Conservation (phyloP, 2,329 filamentous ascomycete genomes). For the Epicoccum sorghinum region DNA sequence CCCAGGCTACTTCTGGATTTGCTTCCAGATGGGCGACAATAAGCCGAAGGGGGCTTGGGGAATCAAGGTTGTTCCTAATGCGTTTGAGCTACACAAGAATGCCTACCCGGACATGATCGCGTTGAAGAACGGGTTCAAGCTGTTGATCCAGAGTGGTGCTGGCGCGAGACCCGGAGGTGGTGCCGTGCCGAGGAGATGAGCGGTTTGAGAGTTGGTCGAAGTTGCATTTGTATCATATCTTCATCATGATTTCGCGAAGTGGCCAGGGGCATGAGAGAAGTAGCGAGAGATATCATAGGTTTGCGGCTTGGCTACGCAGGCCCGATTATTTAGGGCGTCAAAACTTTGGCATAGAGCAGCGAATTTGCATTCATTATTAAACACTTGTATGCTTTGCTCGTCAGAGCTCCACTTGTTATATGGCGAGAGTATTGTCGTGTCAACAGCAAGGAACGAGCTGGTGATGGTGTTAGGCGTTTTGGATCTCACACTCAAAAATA, state of each 20-base stretch:
- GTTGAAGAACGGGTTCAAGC: conserved; percentile 96
- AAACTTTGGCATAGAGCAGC: background rate
- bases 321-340: background rate
- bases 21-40: conserved; percentile 87
- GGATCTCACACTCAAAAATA: too few relatives aligned
- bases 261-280: background rate
- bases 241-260: background rate
- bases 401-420: too few relatives aligned
- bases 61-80: conserved; percentile 90
- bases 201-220: background rate
- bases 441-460: too few relatives aligned
- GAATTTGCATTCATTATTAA: background rate
- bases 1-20: conserved; percentile 92
- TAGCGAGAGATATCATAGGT: conserved; percentile 4
- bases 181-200: conserved; percentile 5
- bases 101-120: conserved; percentile 94
- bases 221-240: conserved; percentile 14
- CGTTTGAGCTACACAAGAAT: conserved; percentile 87
- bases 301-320: too few relatives aligned
- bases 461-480: too few relatives aligned
- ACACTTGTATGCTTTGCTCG: too few relatives aligned
- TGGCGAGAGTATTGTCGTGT: too few relatives aligned
- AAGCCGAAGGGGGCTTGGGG: conserved; percentile 78
- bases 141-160: conserved; percentile 62
- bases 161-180: conserved; percentile 6